Percentiles rank a stretch among this genome's conserved stretches.
phyloP scores from a whole-genome alignment of 2,329 filamentous ascomycete species.

The Colletotrichum karsti region DNA sequence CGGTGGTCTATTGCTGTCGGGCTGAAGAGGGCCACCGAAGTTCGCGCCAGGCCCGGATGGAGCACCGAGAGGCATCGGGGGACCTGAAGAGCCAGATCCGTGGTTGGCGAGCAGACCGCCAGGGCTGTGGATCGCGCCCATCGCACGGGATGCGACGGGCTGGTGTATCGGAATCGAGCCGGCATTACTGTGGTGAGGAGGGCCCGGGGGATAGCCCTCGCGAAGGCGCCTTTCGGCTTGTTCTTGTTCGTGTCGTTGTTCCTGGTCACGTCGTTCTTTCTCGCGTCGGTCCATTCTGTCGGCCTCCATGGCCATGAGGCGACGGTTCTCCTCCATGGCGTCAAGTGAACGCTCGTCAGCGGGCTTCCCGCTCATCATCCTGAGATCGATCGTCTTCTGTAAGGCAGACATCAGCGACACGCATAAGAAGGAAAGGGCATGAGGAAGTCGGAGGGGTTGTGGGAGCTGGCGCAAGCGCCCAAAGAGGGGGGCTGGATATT shows the following conservation, averaged over 20 bases:
- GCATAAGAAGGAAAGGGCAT: background rate
- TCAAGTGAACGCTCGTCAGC: constrained; percentile 20
- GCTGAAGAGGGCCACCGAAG: constrained; percentile 65
- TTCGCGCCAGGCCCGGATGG: constrained; percentile 58
- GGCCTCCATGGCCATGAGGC: constrained; percentile 34
- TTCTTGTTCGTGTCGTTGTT: constrained; percentile 70
- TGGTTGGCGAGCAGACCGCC: constrained; percentile 86
- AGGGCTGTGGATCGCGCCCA: constrained; percentile 88
- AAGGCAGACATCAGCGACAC: background rate
- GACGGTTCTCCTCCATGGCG: constrained; percentile 22
- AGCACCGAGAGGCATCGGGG: constrained; percentile 60
- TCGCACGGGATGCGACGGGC: constrained; percentile 84
- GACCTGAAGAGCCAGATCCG: constrained; percentile 67
- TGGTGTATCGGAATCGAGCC: constrained; percentile 93
- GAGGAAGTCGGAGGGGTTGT: background rate
- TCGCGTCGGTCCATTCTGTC: constrained; percentile 62
- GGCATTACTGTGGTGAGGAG: constrained; percentile 86
- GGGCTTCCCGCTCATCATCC: constrained; percentile 31
- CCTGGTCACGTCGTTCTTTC: constrained; percentile 28
- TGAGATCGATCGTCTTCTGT: constrained; percentile 24
- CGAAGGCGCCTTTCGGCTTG: constrained; percentile 68
- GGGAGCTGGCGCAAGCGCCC: constrained; percentile 11
- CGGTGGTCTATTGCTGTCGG: constrained; percentile 57
- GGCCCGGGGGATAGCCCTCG: constrained; percentile 70
- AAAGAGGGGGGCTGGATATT: constrained; percentile 20